Base-by-base conservation (phyloP, 768 basidiomycete genomes). In the Daedalea quercina region DNA sequence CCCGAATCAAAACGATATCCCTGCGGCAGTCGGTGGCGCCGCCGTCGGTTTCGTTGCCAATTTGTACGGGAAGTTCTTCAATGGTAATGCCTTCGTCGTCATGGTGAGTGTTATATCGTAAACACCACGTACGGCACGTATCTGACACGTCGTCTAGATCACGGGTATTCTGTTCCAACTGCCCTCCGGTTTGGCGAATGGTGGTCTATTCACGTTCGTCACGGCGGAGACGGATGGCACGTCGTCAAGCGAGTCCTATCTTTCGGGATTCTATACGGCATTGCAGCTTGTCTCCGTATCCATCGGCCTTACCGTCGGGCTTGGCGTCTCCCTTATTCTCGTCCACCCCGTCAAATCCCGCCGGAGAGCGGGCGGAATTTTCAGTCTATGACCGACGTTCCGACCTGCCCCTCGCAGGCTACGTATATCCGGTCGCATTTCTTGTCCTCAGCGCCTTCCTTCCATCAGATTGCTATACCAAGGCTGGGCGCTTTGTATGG, bases 91-190 rank as follows among this genome's bases (percentile, higher is more conserved):
- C 1, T 92, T 91, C 63, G 86, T 90, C 20, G 81, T 92, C 54
- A 89, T 90, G 81, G 87, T 88, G 41, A 33, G 76, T 67, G 13
- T 3, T 12, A 44, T 24, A 34, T 22, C 42, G 25, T 40, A 1
- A 28, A 22, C 22, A n/a, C 28, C 22, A 43, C 3, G 19, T 33
- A 50, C 44, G 26, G 17, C 28, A 19, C 45, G 24, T 20, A 33
- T n/a, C 13, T 24, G 8, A 49, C 48, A 24, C 15, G 11, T 22
- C 13, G 9, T 40, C 3, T 33, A 70, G 76, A 84, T 88, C 57
- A 87, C 85, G 0, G 89, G 86, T 22, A 87, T 93, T 45, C 73
- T 92, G 15, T 87, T 92, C 71, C 91, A 93, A 69, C 76, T 93
- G 1, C 90, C 90, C 0, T 87, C 86, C 8, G 90, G 90, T 35